Conservation (phyloP, 148 eudicot genomes). For the Fagopyrum tataricum region DNA sequence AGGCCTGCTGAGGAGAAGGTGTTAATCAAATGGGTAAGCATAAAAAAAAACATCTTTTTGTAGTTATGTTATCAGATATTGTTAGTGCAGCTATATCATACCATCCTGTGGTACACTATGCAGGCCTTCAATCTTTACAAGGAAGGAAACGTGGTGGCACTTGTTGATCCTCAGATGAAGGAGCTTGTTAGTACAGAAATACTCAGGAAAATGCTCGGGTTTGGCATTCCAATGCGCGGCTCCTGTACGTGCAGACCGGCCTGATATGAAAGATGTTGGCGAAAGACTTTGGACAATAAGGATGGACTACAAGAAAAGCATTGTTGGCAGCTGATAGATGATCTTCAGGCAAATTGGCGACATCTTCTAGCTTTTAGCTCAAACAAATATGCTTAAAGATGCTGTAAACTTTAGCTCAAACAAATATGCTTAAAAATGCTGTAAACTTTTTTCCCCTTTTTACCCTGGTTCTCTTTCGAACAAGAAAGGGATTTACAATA, state of each 20-base stretch:
- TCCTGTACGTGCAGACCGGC: conserved; percentile 75
- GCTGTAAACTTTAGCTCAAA: too few relatives aligned
- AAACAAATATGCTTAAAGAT: background rate
- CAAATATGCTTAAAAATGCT: background rate
- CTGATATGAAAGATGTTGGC: conserved; percentile 81
- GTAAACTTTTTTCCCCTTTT: background rate
- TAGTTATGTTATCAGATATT: background rate
- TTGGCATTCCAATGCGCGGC: conserved; percentile 85
- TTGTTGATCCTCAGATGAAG: conserved; percentile 62
- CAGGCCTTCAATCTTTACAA: conserved; percentile 60
- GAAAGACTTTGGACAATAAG: conserved; percentile 79
- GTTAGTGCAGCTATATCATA: background rate
- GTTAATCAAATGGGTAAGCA: conserved; percentile 80
- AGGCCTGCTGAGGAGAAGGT: conserved; percentile 61
- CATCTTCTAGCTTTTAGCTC: background rate
- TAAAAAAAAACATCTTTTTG: background rate
- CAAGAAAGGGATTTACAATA: background rate
- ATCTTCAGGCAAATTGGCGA: conserved; percentile 1
- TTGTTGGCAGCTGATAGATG: background rate
- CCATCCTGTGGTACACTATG: conserved; percentile 1
- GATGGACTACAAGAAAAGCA: conserved; percentile 42
- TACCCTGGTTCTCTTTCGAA: background rate
- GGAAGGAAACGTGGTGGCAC: conserved; percentile 46
- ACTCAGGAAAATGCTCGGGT: conserved; percentile 50
- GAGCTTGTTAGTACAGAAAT: conserved; percentile 46